A percentile compares a stretch with the other conserved stretches of the same genome.
These are phyloP conservation scores for Citrus inodora DNA, from an alignment of 345 rosid species.

Conservation along the genomic window DNA sequence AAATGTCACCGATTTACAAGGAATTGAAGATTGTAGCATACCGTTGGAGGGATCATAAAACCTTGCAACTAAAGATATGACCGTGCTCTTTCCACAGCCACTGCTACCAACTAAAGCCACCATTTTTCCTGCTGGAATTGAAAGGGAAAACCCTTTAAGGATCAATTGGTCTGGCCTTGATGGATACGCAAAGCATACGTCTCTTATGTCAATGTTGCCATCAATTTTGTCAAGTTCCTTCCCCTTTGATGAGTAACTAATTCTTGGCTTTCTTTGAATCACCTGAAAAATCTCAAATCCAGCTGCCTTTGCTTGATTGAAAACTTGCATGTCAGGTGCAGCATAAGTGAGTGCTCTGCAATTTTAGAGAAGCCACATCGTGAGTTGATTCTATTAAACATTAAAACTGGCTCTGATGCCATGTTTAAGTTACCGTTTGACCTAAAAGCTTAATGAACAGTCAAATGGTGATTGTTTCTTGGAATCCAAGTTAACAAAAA, in stretches of 20 bases:
- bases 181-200: constrained; percentile 53
- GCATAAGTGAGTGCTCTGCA: constrained; percentile 63
- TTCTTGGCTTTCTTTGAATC: constrained; percentile 41
- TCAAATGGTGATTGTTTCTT: background rate
- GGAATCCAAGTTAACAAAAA: too few species aligned
- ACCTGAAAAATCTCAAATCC: constrained; percentile 52
- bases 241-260: constrained; percentile 28
- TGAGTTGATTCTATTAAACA: background rate
- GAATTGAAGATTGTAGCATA: background rate
- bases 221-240: constrained; percentile 21
- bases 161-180: constrained; percentile 42
- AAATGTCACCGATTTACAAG: too few species aligned
- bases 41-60: constrained; percentile 61
- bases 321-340: constrained; percentile 66
- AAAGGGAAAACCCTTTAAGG: constrained; percentile 51
- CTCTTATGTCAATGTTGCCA: constrained; percentile 44
- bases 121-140: constrained; percentile 56
- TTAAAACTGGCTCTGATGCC: background rate
- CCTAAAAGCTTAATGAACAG: background rate
- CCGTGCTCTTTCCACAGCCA: constrained; percentile 65
- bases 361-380: background rate
- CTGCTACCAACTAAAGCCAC: constrained; percentile 62
- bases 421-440: background rate
- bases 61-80: constrained; percentile 53
- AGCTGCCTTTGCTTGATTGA: constrained; percentile 67